Percentiles rank a stretch among this genome's conserved stretches.
These are phyloP conservation scores for Backusella australiensis DNA, from an alignment of 192 early-diverging fungal genomes.

Conservation along the genomic window DNA sequence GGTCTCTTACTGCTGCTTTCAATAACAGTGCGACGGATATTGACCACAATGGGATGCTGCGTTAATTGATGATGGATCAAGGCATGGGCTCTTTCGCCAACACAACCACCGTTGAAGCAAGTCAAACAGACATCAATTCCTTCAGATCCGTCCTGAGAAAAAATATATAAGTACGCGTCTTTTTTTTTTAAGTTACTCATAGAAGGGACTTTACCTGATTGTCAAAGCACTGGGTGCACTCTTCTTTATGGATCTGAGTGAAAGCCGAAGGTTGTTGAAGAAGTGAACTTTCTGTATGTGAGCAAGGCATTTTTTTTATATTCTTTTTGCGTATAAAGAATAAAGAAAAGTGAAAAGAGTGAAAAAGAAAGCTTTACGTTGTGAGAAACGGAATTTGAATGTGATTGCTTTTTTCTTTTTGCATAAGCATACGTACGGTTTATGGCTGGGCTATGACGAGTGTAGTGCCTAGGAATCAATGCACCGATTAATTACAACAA, in stretches of 20 bases:
- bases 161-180: not conserved
- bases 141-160: slow-evolving; percentile 58
- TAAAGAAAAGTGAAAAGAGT: not conserved
- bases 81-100: slow-evolving; percentile 68
- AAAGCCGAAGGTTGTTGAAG: slow-evolving; percentile 41
- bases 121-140: slow-evolving; percentile 93
- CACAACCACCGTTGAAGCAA: slow-evolving; percentile 94
- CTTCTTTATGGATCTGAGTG: slow-evolving; percentile 83
- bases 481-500: too few relatives aligned
- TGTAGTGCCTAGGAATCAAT: too few relatives aligned
- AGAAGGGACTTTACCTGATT: slow-evolving; percentile 44
- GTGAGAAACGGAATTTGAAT: not conserved
- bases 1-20: not conserved
- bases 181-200: not conserved
- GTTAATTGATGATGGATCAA: slow-evolving; percentile 70
- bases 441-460: not conserved
- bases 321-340: not conserved
- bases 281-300: slow-evolving; percentile 46
- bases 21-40: slow-evolving; percentile 63
- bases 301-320: slow-evolving; percentile 37
- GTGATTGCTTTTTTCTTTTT: not conserved
- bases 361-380: not conserved
- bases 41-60: slow-evolving; percentile 78
- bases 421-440: not conserved
- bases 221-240: slow-evolving; percentile 95